phyloP scores from a whole-genome alignment of 2,329 filamentous ascomycete genomes.

The Orbilia quercus region DNA sequence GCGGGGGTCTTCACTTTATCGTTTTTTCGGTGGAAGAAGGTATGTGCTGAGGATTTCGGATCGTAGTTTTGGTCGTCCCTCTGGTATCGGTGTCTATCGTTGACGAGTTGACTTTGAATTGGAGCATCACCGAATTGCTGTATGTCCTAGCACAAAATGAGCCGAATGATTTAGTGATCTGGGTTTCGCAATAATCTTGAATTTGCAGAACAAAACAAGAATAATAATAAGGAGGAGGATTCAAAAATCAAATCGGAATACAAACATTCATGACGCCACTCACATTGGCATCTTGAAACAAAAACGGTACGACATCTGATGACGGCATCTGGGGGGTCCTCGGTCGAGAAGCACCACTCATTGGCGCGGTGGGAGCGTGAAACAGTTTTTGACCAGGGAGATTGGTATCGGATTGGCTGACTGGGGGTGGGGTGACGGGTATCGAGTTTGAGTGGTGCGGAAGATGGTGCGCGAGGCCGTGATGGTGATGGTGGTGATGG shows the following conservation, averaged over 20 bases:
- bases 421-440: conserved; percentile 71
- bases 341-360: conserved; percentile 73
- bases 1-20: conserved; percentile 70
- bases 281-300: conserved; percentile 87
- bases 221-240: conserved; percentile 19
- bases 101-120: conserved; percentile 75
- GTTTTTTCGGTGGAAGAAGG: conserved; percentile 74
- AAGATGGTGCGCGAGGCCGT: conserved; percentile 67
- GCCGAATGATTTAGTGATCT: conserved; percentile 16
- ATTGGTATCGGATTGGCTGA: conserved; percentile 62
- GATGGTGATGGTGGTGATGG: conserved; percentile 69
- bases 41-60: conserved; percentile 70
- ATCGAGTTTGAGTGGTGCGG: conserved; percentile 82
- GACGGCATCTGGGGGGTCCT: conserved; percentile 81
- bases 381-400: conserved; percentile 39
- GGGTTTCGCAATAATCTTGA: conserved; percentile 8
- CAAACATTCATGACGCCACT: conserved; percentile 63
- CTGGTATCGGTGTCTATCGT: conserved; percentile 75
- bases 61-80: conserved; percentile 64
- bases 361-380: conserved; percentile 73
- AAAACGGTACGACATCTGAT: conserved; percentile 96
- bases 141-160: conserved; percentile 71
- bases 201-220: not conserved
- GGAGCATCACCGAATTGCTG: conserved; percentile 81
- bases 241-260: conserved; percentile 59